Evolutionary conservation across 805 yeast species (phyloP), one percentile per base, ranked within the genome.

Genomic region (Naumovozyma dairenensis): DNA sequence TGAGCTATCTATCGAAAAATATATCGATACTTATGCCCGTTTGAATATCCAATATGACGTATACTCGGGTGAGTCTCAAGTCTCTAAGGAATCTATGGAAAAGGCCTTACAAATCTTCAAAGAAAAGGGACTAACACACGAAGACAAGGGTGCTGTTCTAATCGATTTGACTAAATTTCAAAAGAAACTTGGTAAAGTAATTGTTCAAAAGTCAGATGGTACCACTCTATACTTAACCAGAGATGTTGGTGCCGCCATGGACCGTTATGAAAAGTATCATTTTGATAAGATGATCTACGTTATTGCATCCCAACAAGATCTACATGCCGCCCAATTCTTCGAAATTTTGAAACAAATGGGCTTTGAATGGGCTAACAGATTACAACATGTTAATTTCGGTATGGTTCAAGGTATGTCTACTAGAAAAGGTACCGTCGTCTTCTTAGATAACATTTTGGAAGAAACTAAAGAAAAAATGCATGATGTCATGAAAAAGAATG

Each of bases 361-460:
- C 29, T 75, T 70, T 58, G 79, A 74, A 42, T 92, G 96, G 96
- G 87, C 94, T 32, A 65, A 73, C 43, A 71, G 69, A 38, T 66
- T 89, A 48, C 71, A 70, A 51, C 97, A 89, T 60, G 72, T 92
- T 49, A 89, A 81, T 64, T 92, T 87, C 49, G 99, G 99, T 61
- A 81, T 92, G 94, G 98, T 92, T 32, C 81, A 75, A 54, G 98
- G 98, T 49, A 92, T 92, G 99, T 81, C 94, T 18, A 92, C 98
- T 38, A 79, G 99, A 68, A 83, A 78, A 63, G 99, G 99, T 47
- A 92, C 95, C 22, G 99, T 92, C 42, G 97, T 92, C n/a, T 92
- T 92, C 71, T 71, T 92, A 52, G 96, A 92, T 62, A 80, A 75
- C 53, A 92, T 92, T 48, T 69, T 92, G 48, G 92, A 89, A 63